Evolutionary conservation across 73 alveolate species (phyloP).

Genomic region (Paramecium tetraurelia): DNA sequence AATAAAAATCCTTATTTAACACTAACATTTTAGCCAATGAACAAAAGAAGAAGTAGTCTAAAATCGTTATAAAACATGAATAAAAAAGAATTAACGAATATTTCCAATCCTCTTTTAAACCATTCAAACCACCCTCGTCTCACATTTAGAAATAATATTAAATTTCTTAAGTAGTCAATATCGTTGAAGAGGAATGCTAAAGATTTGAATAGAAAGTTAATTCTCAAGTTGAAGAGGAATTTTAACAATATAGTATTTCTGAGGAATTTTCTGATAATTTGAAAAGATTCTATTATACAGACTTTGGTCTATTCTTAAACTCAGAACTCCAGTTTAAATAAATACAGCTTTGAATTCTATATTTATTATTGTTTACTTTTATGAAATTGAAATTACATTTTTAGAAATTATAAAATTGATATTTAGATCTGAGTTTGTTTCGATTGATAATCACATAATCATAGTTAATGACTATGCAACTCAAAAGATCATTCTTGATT

Average conservation of each 20-base stretch:
- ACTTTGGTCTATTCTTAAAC: neutral
- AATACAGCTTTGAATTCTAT: neutral
- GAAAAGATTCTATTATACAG: neutral
- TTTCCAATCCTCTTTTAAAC: neutral
- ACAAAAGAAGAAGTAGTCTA: neutral
- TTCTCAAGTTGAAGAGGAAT: neutral
- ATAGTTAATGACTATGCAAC: no score
- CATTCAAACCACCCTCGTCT: neutral
- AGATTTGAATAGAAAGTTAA: neutral
- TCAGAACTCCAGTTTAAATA: neutral
- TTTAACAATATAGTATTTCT: neutral
- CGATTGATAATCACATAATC: no score
- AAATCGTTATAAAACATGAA: neutral
- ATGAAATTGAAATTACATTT: neutral
- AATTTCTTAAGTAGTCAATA: neutral
- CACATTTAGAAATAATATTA: neutral
- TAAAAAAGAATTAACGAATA: neutral
- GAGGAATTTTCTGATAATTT: neutral
- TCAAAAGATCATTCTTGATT: no score
- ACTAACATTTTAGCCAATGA: neutral
- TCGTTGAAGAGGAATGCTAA: neutral
- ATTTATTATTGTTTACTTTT: neutral
- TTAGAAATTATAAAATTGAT: neutral
- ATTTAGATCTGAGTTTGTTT: no score
- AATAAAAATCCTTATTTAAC: neutral